Percentiles rank a stretch among this genome's conserved stretches.
phyloP scores from a whole-genome alignment of 1,284 basidiomycete genomes.

The Tilletia setariae region DNA sequence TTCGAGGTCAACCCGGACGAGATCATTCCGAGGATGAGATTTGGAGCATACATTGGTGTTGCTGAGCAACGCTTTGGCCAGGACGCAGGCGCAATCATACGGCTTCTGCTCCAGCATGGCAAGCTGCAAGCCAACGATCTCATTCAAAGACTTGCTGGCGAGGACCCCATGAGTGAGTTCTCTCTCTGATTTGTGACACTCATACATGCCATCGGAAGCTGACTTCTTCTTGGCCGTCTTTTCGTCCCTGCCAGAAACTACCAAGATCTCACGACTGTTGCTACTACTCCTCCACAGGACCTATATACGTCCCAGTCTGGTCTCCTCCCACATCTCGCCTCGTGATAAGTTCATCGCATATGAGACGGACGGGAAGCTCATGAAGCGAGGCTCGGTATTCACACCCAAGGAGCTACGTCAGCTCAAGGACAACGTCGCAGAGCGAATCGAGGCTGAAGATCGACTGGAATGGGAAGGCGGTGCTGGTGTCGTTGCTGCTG shows the following conservation, averaged over 20 bases:
- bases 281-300: conserved; percentile 33
- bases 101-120: conserved; percentile 71
- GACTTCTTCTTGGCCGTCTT: not conserved
- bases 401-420: conserved; percentile 54
- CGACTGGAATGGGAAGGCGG: conserved; percentile 43
- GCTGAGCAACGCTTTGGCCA: conserved; percentile 66
- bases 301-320: conserved; percentile 45
- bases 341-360: conserved; percentile 50
- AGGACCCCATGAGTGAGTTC: conserved; percentile 36
- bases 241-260: not conserved
- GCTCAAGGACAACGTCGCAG: conserved; percentile 42
- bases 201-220: not conserved
- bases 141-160: conserved; percentile 61
- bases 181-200: not conserved
- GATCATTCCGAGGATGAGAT: conserved; percentile 51
- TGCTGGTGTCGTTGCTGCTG: not conserved
- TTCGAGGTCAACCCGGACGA: conserved; percentile 56
- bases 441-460: conserved; percentile 53
- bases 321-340: conserved; percentile 53
- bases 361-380: conserved; percentile 34
- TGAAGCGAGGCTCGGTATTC: conserved; percentile 50
- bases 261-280: conserved; percentile 19
- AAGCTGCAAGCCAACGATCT: conserved; percentile 76
- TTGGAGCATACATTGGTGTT: conserved; percentile 69
- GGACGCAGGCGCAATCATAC: conserved; percentile 61